These are phyloP conservation scores for Boletus edulis DNA, from an alignment of 768 basidiomycete genomes.

Conservation along the genomic window DNA sequence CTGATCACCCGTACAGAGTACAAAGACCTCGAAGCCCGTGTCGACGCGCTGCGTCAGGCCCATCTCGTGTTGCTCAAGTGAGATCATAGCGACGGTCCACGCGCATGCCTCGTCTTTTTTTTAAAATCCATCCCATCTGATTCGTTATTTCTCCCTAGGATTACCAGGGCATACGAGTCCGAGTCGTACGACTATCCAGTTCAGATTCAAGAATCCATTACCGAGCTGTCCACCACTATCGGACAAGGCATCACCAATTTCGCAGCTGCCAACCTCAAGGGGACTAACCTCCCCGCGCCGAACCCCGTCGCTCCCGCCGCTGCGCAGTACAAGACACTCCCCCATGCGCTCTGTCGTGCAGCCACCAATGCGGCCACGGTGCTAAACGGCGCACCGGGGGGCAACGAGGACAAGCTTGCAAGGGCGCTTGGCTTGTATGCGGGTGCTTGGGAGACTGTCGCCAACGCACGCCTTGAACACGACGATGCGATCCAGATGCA, in stretches of 20 bases:
- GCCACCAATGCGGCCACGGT: slow-evolving; percentile 57
- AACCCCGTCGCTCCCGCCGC: slow-evolving; percentile 50
- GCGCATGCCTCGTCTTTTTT: background rate
- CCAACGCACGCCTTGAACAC: slow-evolving; percentile 75
- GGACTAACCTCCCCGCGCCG: slow-evolving; percentile 81
- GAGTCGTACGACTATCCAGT: slow-evolving; percentile 91
- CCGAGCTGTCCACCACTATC: slow-evolving; percentile 69
- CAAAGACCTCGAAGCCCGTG: slow-evolving; percentile 91
- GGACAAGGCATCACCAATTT: slow-evolving; percentile 77
- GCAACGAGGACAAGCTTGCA: slow-evolving; percentile 66
- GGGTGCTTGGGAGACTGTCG: slow-evolving; percentile 79
- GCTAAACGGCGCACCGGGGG: slow-evolving; percentile 44
- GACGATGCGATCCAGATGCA: slow-evolving; percentile 64
- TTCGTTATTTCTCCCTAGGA: slow-evolving; percentile 42
- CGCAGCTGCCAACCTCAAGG: slow-evolving; percentile 85
- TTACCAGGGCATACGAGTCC: slow-evolving; percentile 83
- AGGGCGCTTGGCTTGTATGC: slow-evolving; percentile 79
- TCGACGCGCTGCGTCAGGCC: slow-evolving; percentile 84
- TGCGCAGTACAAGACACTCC: slow-evolving; percentile 89
- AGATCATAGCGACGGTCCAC: slow-evolving; percentile 20
- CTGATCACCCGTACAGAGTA: slow-evolving; percentile 63
- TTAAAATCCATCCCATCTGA: background rate
- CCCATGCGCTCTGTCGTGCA: slow-evolving; percentile 89
- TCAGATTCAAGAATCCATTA: slow-evolving; percentile 79
- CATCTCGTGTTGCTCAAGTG: slow-evolving; percentile 80